A percentile compares a stretch with the other conserved stretches of the same genome.
Conservation (phyloP, 495 filamentous ascomycete species). For the Neurospora intermedia region DNA sequence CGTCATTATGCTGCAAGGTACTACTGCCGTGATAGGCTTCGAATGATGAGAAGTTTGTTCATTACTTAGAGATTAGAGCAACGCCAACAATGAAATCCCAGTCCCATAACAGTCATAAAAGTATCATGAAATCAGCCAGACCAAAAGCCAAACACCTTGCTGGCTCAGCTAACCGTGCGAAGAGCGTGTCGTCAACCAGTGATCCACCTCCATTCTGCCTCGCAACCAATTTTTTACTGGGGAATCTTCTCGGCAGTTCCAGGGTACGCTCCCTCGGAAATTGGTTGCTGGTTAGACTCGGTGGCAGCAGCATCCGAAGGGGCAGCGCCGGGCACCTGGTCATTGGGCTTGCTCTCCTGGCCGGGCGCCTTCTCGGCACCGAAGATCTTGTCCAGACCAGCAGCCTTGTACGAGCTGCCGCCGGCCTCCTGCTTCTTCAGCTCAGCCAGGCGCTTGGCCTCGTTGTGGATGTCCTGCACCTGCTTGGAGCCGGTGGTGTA, state of each 20-base stretch:
- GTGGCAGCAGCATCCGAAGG: slow-evolving; percentile 3
- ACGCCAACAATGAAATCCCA: background rate
- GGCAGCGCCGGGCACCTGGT: slow-evolving; percentile 8
- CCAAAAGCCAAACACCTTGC: background rate
- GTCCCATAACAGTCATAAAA: background rate
- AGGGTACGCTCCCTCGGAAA: background rate
- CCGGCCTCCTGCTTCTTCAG: slow-evolving; percentile 63
- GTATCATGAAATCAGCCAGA: background rate
- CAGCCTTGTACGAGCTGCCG: slow-evolving; percentile 36
- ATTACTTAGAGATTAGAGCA: background rate
- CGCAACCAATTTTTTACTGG: background rate
- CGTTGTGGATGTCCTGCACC: slow-evolving; percentile 82
- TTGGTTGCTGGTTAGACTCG: slow-evolving; percentile 5
- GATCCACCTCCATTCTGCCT: background rate
- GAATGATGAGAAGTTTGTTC: background rate
- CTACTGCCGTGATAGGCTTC: background rate
- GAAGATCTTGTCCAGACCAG: slow-evolving; percentile 34
- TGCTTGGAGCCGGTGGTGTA: slow-evolving; percentile 73
- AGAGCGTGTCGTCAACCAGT: background rate
- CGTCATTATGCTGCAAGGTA: background rate
- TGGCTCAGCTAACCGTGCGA: background rate
- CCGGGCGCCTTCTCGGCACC: slow-evolving; percentile 27
- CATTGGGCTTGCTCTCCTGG: background rate
- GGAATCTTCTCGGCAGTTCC: background rate
- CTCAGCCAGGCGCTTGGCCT: slow-evolving; percentile 78